Percentiles rank a stretch among this genome's conserved stretches.
Conservation (phyloP, 805 yeast genomes). For the Wickerhamomyces canadensis region DNA sequence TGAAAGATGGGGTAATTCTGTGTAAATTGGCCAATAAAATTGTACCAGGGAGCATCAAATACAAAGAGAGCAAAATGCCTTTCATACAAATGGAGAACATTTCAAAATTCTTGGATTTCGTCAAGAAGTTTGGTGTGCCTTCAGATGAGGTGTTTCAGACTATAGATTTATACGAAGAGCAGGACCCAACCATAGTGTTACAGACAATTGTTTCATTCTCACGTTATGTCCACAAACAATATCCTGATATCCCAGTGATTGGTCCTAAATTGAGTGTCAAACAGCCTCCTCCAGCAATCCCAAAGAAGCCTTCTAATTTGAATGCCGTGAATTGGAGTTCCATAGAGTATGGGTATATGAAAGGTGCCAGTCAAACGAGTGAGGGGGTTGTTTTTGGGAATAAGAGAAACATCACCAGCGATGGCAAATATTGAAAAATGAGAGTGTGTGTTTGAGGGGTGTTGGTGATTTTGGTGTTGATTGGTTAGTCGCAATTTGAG, state of each 20-base stretch:
- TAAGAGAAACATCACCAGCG: slow-evolving; percentile 36
- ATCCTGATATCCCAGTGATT: slow-evolving; percentile 44
- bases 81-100: slow-evolving; percentile 84
- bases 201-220: slow-evolving; percentile 71
- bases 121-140: slow-evolving; percentile 63
- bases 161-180: slow-evolving; percentile 61
- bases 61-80: slow-evolving; percentile 64
- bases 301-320: slow-evolving; percentile 48
- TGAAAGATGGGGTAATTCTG: slow-evolving; percentile 59
- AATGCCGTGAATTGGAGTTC: slow-evolving; percentile 54
- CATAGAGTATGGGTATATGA: slow-evolving; percentile 53
- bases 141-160: slow-evolving; percentile 82
- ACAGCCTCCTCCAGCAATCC: slow-evolving; percentile 44
- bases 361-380: slow-evolving; percentile 48
- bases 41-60: slow-evolving; percentile 33
- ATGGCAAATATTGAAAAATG: neutral
- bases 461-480: too few relatives aligned
- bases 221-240: slow-evolving; percentile 53
- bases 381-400: slow-evolving; percentile 53
- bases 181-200: slow-evolving; percentile 76
- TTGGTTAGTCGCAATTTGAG: too few relatives aligned
- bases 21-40: slow-evolving; percentile 41
- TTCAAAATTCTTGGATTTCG: slow-evolving; percentile 58
- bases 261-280: slow-evolving; percentile 53
- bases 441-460: too few relatives aligned